These are phyloP conservation scores for Eryngium alpinum DNA, from an alignment of 140 eudicot species.

Conservation along the genomic window DNA sequence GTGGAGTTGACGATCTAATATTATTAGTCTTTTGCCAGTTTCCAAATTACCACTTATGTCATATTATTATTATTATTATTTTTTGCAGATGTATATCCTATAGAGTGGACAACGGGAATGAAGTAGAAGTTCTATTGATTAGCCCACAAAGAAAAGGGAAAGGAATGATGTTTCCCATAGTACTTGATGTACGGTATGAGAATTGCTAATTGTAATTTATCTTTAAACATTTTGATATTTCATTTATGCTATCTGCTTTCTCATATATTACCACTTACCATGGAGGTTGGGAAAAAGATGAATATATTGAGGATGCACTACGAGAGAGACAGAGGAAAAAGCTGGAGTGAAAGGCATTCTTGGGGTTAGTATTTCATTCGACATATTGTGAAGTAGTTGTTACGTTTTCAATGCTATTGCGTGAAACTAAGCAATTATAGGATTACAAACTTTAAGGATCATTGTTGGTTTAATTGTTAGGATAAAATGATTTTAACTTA, in stretches of 20 bases:
- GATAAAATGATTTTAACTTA: no score
- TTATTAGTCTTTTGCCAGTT: not conserved
- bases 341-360: constrained; percentile 4
- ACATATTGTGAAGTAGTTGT: not conserved
- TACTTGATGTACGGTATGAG: constrained; percentile 5
- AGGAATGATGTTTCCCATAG: constrained; percentile 84
- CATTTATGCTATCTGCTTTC: not conserved
- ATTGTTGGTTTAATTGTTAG: no score
- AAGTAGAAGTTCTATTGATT: constrained; percentile 66
- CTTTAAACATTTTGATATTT: no score
- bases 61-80: not conserved
- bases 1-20: not conserved
- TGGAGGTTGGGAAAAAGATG: constrained; percentile 6
- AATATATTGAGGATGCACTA: not conserved
- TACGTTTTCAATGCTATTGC: no score
- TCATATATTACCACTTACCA: not conserved
- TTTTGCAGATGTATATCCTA: constrained; percentile 70
- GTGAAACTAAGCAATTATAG: no score
- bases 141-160: constrained; percentile 74
- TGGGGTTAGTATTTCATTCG: not conserved
- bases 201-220: not conserved
- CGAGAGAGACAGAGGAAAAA: not conserved
- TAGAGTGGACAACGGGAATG: constrained; percentile 42
- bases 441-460: no score
- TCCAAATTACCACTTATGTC: constrained; percentile 5